Percentiles rank a stretch among this genome's conserved stretches.
Evolutionary conservation across 192 early-diverging fungal genomes (phyloP).

Genomic region (Mortierella alpina): DNA sequence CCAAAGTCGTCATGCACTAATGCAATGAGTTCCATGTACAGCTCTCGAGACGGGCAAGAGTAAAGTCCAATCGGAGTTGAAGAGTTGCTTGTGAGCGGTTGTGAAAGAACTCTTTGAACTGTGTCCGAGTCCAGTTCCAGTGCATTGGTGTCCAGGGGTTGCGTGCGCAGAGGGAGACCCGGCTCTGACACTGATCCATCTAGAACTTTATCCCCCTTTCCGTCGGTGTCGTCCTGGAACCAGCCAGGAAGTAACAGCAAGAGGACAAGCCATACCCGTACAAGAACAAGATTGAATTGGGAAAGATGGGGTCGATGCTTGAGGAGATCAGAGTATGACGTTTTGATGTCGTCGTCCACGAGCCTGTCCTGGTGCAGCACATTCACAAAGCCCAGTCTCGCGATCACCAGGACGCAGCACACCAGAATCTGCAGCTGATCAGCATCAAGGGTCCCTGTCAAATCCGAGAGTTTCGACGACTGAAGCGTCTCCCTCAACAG

Average conservation of each 20-base stretch:
- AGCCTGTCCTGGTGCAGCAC: slow-evolving; percentile 47
- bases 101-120: slow-evolving; percentile 3
- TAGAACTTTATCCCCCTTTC: no score
- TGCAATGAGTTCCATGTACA: slow-evolving; percentile 57
- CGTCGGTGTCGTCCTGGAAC: slow-evolving; percentile 12
- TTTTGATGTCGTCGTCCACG: slow-evolving; percentile 50
- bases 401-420: slow-evolving; percentile 32
- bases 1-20: slow-evolving; percentile 71
- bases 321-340: slow-evolving; percentile 35
- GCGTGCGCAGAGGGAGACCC: not conserved
- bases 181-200: not conserved
- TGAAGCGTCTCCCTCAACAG: slow-evolving; percentile 33
- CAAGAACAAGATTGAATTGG: slow-evolving; percentile 42
- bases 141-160: slow-evolving; percentile 11
- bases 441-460: slow-evolving; percentile 10
- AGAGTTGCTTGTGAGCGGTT: slow-evolving; percentile 33
- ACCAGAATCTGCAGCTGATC: slow-evolving; percentile 29
- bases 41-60: slow-evolving; percentile 20
- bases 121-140: slow-evolving; percentile 35
- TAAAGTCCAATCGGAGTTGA: slow-evolving; percentile 1
- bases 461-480: slow-evolving; percentile 8
- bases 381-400: slow-evolving; percentile 40
- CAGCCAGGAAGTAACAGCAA: slow-evolving; percentile 40
- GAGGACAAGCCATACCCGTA: slow-evolving; percentile 36
- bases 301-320: slow-evolving; percentile 45